Percentiles rank a stretch among this genome's conserved stretches.
phyloP scores from a whole-genome alignment of 176 grass and related monocot genomes.

The Puccinellia tenuiflora region DNA sequence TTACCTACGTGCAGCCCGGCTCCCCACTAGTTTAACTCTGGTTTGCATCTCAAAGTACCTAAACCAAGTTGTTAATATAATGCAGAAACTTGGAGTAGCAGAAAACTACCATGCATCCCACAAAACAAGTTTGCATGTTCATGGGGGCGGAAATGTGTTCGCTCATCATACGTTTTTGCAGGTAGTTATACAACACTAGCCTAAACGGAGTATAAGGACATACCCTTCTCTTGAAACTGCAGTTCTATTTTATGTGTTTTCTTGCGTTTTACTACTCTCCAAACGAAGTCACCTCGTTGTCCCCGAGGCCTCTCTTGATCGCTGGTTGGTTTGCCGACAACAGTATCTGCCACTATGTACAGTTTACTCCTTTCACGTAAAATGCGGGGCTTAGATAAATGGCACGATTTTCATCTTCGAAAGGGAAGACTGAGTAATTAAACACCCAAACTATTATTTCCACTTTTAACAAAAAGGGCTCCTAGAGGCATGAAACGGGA shows the following conservation, averaged over 20 bases:
- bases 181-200: neutral
- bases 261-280: neutral
- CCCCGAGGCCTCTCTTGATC: neutral
- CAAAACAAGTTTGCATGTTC: neutral
- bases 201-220: neutral
- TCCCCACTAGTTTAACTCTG: neutral
- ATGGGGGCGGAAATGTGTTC: neutral
- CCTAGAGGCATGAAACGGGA: neutral
- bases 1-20: neutral
- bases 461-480: neutral
- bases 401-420: neutral
- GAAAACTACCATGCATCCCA: neutral
- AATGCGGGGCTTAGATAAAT: neutral
- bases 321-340: neutral
- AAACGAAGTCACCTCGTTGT: neutral
- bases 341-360: neutral
- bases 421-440: neutral
- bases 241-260: neutral
- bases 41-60: slow-evolving; percentile 38
- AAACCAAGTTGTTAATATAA: slow-evolving; percentile 4
- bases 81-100: neutral
- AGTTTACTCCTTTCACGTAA: neutral
- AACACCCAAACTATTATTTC: neutral
- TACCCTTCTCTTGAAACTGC: neutral
- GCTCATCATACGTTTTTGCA: neutral